phyloP scores from a whole-genome alignment of 2,329 filamentous ascomycete species.

The Coniosporium tulheliwenetii region DNA sequence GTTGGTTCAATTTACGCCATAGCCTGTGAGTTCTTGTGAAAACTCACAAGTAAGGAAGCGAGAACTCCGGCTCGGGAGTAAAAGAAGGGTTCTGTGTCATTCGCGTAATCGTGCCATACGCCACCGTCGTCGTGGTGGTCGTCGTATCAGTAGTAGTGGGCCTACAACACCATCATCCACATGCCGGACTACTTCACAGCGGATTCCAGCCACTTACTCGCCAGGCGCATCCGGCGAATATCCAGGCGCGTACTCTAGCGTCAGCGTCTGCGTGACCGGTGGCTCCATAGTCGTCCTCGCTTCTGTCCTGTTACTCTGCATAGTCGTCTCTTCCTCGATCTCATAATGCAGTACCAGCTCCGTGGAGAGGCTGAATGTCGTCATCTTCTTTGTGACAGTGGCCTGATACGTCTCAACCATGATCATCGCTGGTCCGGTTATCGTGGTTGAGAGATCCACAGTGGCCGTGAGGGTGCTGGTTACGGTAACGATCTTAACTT shows the following conservation, averaged over 20 bases:
- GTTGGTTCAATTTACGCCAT: too few species aligned
- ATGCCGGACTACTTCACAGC: too few species aligned
- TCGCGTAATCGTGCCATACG: too few species aligned
- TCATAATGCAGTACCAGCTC: conserved; percentile 20
- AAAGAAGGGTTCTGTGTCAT: too few species aligned
- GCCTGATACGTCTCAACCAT: conserved; percentile 23
- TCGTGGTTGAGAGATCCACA: conserved; percentile 23
- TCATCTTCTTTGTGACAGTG: conserved; percentile 21
- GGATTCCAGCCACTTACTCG: too few species aligned
- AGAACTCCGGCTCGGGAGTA: too few species aligned
- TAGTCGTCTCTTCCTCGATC: conserved; percentile 18
- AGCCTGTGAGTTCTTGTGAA: too few species aligned
- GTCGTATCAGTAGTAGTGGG: too few species aligned
- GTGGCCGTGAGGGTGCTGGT: conserved; percentile 17
- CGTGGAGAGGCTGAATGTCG: conserved; percentile 22
- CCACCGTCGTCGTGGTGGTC: too few species aligned
- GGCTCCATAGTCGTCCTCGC: not conserved
- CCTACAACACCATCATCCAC: too few species aligned
- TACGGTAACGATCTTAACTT: conserved; percentile 20
- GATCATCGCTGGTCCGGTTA: conserved; percentile 16
- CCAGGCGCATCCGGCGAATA: too few species aligned
- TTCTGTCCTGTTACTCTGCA: not conserved
- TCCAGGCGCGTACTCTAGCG: not conserved
- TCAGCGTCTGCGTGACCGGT: not conserved
- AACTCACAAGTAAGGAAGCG: too few species aligned